phyloP scores from a whole-genome alignment of 148 eudicot species.

The Vaccinium vitisidaea region DNA sequence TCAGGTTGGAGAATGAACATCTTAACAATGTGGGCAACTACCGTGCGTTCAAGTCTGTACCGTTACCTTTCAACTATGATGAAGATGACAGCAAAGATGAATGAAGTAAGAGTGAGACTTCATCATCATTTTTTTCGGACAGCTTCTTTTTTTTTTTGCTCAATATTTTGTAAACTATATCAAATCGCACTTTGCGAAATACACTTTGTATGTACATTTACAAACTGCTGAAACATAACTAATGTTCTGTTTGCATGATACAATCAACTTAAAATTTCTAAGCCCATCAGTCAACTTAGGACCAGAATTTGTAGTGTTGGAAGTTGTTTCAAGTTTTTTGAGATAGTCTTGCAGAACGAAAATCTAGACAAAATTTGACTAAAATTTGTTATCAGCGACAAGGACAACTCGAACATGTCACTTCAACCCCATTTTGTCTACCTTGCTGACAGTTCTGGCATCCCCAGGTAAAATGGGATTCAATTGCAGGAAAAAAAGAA shows the following conservation, averaged over 20 bases:
- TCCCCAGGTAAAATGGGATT: too few relatives aligned
- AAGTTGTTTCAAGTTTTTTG: not conserved
- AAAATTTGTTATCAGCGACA: too few relatives aligned
- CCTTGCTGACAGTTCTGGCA: too few relatives aligned
- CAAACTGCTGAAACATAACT: not conserved
- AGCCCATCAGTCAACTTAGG: not conserved
- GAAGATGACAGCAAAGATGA: not conserved
- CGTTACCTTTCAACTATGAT: conserved; percentile 1
- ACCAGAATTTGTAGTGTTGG: not conserved
- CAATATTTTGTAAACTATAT: not conserved
- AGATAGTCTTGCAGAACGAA: not conserved
- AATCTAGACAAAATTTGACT: too few relatives aligned
- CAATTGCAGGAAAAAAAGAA: too few relatives aligned
- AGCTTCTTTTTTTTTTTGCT: not conserved
- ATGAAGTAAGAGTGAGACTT: not conserved
- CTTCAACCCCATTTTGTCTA: too few relatives aligned
- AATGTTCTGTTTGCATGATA: too few relatives aligned
- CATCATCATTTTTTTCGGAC: not conserved
- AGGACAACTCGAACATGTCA: too few relatives aligned
- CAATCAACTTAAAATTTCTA: not conserved
- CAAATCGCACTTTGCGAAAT: not conserved
- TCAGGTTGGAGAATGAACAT: conserved; percentile 11
- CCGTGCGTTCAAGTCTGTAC: not conserved
- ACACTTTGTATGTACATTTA: not conserved
- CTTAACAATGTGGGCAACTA: not conserved